Base-by-base conservation (phyloP, 1,284 basidiomycete species). In the Sporisorium scitamineum region DNA sequence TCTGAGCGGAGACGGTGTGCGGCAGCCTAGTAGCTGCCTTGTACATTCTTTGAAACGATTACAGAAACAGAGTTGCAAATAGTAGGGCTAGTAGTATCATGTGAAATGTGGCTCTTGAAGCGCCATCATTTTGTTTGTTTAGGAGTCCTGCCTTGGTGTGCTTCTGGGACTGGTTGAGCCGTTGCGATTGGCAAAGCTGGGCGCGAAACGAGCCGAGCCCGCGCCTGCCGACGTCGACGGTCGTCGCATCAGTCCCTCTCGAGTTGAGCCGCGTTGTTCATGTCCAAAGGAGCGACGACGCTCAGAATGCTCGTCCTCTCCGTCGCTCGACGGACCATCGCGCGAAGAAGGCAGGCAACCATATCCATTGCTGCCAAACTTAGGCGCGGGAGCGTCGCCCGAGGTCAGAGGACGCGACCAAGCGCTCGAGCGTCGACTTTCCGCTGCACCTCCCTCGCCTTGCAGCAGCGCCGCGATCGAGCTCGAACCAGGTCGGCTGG, bases 171-270 rank as follows among this genome's bases (percentile, higher is more conserved):
- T 69, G 3, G 50, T 32, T 8, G 71, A 69, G 22, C 55, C 59
- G 32, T 58, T 42, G n/a, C 59, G 56, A 16, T 61, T 53, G 27
- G 53, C 62, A 32, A 54, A 61, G 18, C 61, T 75, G 2, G 66
- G 56, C 22, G 65, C 68, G 22, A 71, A 76, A 18, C 69, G 64
- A 14, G 73, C 71, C 47, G 67, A 64, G 22, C 64, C 69, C 1
- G 68, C 73, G 32, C 73, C 73, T 20, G 73, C 73, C 9, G 68
- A 71, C 6, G 73, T 76, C n/a, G 68, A 76, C 16, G 73, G 73
- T 16, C 73, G 47, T 32, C 69, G 54, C 54, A 45, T 45, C 27
- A 71, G 59, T 11, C 52, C 65, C 11, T 67, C 64, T 3, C 61
- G 37, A 16, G 61, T 53, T 10, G 73, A 55, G 16, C 44, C 61